Conservation (phyloP, 2,329 filamentous ascomycete species). For the Colletotrichum paranaense region DNA sequence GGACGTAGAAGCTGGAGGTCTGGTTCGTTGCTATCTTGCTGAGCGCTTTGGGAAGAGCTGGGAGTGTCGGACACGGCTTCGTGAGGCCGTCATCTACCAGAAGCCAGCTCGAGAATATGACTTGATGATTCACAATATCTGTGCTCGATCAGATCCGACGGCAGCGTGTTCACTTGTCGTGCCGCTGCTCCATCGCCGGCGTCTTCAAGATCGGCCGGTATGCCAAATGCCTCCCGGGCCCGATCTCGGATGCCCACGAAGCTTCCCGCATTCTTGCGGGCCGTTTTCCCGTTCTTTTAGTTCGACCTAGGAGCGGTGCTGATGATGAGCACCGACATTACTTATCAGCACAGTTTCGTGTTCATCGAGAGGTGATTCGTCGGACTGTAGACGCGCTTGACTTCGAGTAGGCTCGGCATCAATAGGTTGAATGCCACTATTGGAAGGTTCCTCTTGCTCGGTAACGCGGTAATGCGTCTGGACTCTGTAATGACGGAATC, state of each 20-base stretch:
- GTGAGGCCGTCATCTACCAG: background rate
- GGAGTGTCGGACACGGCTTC: background rate
- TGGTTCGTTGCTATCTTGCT: background rate
- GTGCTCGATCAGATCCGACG: background rate
- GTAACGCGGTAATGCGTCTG: background rate
- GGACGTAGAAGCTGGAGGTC: background rate
- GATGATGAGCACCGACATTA: background rate
- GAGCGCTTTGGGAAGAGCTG: background rate
- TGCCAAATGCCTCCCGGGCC: background rate
- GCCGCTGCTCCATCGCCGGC: background rate
- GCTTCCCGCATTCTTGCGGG: background rate
- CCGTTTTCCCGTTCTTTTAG: background rate
- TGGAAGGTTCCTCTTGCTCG: background rate
- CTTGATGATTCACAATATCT: no score
- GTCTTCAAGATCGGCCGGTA: no score
- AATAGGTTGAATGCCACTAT: background rate
- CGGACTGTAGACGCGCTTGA: background rate
- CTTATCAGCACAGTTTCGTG: background rate
- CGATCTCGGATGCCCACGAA: background rate
- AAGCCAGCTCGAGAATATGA: background rate
- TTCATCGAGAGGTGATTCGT: background rate
- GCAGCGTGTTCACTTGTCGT: background rate
- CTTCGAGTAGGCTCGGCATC: background rate
- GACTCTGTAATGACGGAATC: background rate
- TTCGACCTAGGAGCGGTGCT: background rate